These are phyloP conservation scores for Candolleomyces efflorescens DNA, from an alignment of 768 basidiomycete species.

Conservation along the genomic window DNA sequence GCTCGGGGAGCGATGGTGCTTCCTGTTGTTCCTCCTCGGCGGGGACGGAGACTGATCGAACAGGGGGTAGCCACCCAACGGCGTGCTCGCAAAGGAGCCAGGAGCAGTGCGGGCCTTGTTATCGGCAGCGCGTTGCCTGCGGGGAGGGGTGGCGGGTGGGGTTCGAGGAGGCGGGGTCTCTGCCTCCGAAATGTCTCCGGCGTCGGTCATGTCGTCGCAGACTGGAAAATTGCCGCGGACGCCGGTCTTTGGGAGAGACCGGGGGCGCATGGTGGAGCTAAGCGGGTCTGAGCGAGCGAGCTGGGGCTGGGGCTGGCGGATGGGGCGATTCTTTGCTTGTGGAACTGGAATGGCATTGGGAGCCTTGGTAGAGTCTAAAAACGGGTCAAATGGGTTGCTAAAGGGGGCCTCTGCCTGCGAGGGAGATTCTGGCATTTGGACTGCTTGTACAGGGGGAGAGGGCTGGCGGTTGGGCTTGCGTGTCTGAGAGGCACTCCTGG, in stretches of 20 bases:
- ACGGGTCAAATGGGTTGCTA: constrained; percentile 47
- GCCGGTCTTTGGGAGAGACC: constrained; percentile 26
- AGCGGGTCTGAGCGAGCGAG: constrained; percentile 52
- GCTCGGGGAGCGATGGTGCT: constrained; percentile 60
- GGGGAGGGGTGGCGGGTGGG: constrained; percentile 54
- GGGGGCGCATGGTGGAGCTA: constrained; percentile 30
- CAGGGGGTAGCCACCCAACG: constrained; percentile 17
- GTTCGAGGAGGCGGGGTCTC: constrained; percentile 22
- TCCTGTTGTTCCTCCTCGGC: constrained; percentile 28
- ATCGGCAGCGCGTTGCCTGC: constrained; percentile 12
- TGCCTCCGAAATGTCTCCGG: constrained; percentile 28
- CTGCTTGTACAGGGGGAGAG: constrained; percentile 45
- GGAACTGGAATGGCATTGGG: constrained; percentile 52
- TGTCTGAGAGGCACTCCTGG: constrained; percentile 11
- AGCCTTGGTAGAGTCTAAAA: constrained; percentile 24
- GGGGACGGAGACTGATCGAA: constrained; percentile 25
- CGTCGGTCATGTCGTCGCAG: constrained; percentile 68
- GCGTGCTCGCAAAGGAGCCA: constrained; percentile 49
- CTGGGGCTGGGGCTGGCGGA: constrained; percentile 16
- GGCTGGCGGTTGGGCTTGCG: constrained; percentile 56
- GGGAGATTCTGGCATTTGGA: constrained; percentile 26
- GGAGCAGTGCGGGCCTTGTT: constrained; percentile 8
- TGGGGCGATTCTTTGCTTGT: constrained; percentile 3
- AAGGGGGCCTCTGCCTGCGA: constrained; percentile 65
- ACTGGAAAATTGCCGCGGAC: constrained; percentile 52